phyloP scores from a whole-genome alignment of 139 green algal species.

The Chlorella sp. region DNA sequence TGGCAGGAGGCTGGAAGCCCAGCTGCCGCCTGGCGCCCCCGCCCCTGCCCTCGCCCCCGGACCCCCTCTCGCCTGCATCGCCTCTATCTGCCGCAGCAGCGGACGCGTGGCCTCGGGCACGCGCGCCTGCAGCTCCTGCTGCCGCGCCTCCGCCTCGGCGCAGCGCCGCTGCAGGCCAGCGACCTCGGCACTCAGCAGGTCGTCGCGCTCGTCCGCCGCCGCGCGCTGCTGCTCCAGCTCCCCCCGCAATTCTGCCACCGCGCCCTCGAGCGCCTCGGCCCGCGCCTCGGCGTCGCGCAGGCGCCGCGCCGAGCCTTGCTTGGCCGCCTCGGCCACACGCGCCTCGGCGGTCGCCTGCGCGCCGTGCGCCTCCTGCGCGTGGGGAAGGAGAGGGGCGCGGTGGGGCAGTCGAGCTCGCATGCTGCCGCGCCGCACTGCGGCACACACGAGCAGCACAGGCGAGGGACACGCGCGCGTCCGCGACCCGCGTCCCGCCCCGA shows the following conservation, averaged over 20 bases:
- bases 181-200: slow-evolving; percentile 61
- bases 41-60: slow-evolving; percentile 1
- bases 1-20: no score
- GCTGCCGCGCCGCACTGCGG: no score
- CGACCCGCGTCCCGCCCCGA: no score
- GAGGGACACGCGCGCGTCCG: no score
- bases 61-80: slow-evolving; percentile 75
- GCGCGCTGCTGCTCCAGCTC: slow-evolving; percentile 59
- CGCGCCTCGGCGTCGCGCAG: slow-evolving; percentile 64
- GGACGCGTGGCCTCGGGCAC: slow-evolving; percentile 90
- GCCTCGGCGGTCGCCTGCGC: slow-evolving; percentile 66
- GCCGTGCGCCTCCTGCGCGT: slow-evolving; percentile 3
- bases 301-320: slow-evolving; percentile 47
- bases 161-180: slow-evolving; percentile 67
- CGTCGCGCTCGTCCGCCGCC: slow-evolving; percentile 41
- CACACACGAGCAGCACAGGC: no score
- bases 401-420: no score
- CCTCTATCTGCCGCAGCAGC: slow-evolving; percentile 92
- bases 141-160: slow-evolving; percentile 80
- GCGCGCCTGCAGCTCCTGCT: slow-evolving; percentile 84
- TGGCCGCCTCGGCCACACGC: slow-evolving; percentile 50
- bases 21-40: background rate
- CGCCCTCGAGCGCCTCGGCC: slow-evolving; percentile 63
- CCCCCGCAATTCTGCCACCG: slow-evolving; percentile 58
- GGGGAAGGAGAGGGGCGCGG: background rate